Conservation (phyloP, 2,329 filamentous ascomycete genomes). For the Aspergillus hortae region DNA sequence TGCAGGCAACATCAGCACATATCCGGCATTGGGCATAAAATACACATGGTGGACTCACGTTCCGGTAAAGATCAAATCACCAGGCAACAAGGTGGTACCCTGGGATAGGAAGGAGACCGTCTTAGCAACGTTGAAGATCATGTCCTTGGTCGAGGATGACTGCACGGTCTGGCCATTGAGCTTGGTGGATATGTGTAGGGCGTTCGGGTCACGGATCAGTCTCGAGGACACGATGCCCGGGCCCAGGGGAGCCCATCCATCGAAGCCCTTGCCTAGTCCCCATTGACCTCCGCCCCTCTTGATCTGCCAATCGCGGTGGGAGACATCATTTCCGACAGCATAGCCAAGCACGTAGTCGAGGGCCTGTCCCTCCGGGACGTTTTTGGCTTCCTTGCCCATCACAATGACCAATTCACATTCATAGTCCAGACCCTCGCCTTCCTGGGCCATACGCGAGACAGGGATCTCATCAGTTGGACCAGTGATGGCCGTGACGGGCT, state of each 20-base stretch:
- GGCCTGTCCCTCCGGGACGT: conserved; percentile 63
- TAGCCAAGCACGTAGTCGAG: conserved; percentile 74
- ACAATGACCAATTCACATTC: conserved; percentile 75
- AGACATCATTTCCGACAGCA: conserved; percentile 74
- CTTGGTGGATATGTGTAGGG: conserved; percentile 42
- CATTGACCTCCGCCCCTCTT: conserved; percentile 66
- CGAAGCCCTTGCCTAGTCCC: conserved; percentile 70
- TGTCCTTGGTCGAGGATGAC: conserved; percentile 47
- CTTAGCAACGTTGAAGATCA: conserved; percentile 47
- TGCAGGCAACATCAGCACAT: conserved; percentile 22
- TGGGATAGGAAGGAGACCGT: conserved; percentile 47
- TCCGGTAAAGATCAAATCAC: conserved; percentile 43
- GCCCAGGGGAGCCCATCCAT: conserved; percentile 71
- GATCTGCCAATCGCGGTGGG: conserved; percentile 73
- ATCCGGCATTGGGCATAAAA: neutral
- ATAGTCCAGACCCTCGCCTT: conserved; percentile 67
- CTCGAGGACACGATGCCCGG: conserved; percentile 63
- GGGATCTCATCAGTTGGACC: conserved; percentile 66
- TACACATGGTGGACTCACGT: conserved; percentile 34
- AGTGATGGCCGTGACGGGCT: conserved; percentile 63
- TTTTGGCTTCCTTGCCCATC: conserved; percentile 63
- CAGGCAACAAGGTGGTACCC: conserved; percentile 39
- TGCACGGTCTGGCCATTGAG: conserved; percentile 51
- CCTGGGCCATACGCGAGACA: conserved; percentile 62
- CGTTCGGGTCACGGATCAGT: conserved; percentile 43